phyloP scores from a whole-genome alignment of 1,139 yeast genomes.

The Pichia sp. region DNA sequence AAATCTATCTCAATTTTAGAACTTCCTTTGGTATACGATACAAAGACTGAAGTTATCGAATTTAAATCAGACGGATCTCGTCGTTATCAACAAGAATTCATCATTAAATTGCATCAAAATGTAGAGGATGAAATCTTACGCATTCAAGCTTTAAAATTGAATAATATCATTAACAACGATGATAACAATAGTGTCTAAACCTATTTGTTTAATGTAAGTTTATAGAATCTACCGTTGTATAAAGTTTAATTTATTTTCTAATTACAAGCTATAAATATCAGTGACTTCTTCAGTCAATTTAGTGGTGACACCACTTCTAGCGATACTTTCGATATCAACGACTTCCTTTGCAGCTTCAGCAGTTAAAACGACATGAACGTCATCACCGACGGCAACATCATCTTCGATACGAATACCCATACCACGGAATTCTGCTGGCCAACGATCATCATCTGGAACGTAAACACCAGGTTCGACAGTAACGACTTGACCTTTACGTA shows the following conservation, averaged over 20 bases:
- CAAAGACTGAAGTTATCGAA: constrained; percentile 13
- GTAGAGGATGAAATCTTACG: constrained; percentile 18
- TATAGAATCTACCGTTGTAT: neutral
- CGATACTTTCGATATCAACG: constrained; percentile 68
- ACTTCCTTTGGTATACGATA: constrained; percentile 25
- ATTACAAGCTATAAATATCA: constrained; percentile 33
- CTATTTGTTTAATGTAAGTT: too few species aligned
- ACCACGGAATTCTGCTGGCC: constrained; percentile 81
- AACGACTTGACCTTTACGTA: constrained; percentile 68
- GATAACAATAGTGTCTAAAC: neutral
- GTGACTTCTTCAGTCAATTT: constrained; percentile 45
- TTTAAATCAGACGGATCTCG: neutral
- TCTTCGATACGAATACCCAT: constrained; percentile 96
- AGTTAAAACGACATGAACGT: constrained; percentile 56
- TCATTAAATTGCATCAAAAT: constrained; percentile 1
- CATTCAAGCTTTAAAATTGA: constrained; percentile 9
- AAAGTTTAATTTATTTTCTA: neutral
- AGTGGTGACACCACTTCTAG: constrained; percentile 51
- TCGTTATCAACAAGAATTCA: neutral
- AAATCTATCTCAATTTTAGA: constrained; percentile 14
- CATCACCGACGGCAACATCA: constrained; percentile 74
- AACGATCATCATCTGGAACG: constrained; percentile 65
- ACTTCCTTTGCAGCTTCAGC: constrained; percentile 85
- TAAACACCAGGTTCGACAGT: constrained; percentile 96
- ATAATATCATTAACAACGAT: constrained; percentile 1